A percentile compares a stretch with the other conserved stretches of the same genome.
phyloP scores from a whole-genome alignment of 257 asterid genomes.

The Plectranthus barbatus region DNA sequence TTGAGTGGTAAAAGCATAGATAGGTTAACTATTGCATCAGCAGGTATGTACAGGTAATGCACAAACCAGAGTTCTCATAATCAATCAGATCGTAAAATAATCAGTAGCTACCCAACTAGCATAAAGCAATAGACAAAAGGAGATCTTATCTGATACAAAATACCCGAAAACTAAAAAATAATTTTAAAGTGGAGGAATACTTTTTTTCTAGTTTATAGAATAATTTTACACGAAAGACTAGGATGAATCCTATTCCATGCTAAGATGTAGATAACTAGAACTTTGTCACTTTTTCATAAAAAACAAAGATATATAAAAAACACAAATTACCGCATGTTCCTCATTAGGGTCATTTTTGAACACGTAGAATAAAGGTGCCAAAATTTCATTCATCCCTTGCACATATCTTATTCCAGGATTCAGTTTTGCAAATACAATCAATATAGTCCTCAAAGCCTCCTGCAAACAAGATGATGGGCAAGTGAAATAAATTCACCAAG shows the following conservation, averaged over 20 bases:
- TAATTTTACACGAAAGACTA: background rate
- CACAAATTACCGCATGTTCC: conserved; percentile 57
- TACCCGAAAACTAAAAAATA: background rate
- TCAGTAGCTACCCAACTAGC: background rate
- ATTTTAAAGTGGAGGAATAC: background rate
- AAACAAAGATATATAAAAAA: conserved; percentile 9
- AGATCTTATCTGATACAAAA: background rate
- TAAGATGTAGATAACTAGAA: background rate
- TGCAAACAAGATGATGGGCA: conserved; percentile 28
- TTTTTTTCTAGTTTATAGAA: background rate
- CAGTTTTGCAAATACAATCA: conserved; percentile 81
- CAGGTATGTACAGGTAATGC: background rate
- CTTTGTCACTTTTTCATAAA: background rate
- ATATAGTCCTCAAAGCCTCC: conserved; percentile 70
- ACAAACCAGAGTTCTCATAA: background rate
- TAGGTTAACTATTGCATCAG: background rate
- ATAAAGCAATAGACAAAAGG: background rate
- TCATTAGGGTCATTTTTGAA: conserved; percentile 71
- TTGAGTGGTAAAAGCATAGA: no score
- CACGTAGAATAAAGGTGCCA: conserved; percentile 81
- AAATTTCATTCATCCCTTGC: conserved; percentile 96
- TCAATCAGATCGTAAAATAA: background rate
- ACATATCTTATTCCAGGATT: conserved; percentile 98
- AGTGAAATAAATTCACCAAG: conserved; percentile 21
- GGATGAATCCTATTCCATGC: background rate